Conservation (phyloP, 75 land plant genomes). For the Selaginella tamariscina region DNA sequence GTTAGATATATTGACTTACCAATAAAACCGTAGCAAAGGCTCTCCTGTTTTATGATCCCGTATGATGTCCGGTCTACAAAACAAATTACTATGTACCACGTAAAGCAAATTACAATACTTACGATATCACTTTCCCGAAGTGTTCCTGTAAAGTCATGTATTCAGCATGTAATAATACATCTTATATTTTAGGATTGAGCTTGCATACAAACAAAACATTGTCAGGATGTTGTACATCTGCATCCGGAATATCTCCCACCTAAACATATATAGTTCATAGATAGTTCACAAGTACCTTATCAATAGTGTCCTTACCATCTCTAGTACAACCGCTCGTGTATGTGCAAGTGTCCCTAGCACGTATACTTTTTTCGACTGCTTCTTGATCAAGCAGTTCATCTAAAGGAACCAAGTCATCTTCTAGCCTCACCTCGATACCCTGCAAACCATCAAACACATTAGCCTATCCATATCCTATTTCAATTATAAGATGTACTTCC, state of each 20-base stretch:
- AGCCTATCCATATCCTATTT: neutral
- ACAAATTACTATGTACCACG: neutral
- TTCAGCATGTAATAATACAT: constrained; percentile 20
- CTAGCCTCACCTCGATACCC: constrained; percentile 82
- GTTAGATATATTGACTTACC: too few species aligned
- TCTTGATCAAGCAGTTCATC: constrained; percentile 58
- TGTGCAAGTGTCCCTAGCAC: constrained; percentile 73
- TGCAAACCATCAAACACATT: constrained; percentile 9
- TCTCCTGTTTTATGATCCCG: constrained; percentile 13
- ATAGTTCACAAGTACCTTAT: neutral
- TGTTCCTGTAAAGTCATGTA: constrained; percentile 52
- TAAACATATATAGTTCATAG: constrained; percentile 16
- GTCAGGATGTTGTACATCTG: constrained; percentile 90
- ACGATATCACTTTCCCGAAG: constrained; percentile 84
- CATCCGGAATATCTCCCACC: constrained; percentile 99
- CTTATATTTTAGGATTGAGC: constrained; percentile 88
- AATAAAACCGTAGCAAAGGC: constrained; percentile 17
- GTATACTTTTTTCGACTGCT: constrained; percentile 65
- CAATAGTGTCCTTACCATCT: constrained; percentile 43
- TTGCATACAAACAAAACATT: constrained; percentile 97
- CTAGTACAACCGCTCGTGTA: constrained; percentile 85
- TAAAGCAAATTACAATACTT: constrained; percentile 28
- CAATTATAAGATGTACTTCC: constrained; percentile 36
- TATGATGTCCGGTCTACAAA: constrained; percentile 47
- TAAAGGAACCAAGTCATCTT: constrained; percentile 96